phyloP scores from a whole-genome alignment of 257 asterid genomes.

The Solanum infundibuliforme region DNA sequence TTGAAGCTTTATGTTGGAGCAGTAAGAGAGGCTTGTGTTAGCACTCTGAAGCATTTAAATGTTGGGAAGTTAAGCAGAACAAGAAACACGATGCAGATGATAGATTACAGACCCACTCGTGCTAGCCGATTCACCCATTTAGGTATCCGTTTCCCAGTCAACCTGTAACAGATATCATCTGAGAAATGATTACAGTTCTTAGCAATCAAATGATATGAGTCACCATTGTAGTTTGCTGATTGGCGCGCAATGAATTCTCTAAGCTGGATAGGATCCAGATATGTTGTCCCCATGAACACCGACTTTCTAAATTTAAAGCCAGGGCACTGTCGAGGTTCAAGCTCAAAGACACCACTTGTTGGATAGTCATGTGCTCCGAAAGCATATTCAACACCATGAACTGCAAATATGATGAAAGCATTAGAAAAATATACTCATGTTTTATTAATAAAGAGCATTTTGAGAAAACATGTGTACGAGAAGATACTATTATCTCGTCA shows the following conservation, averaged over 20 bases:
- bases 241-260: slow-evolving; percentile 64
- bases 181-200: slow-evolving; percentile 93
- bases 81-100: neutral
- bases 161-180: slow-evolving; percentile 60
- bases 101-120: slow-evolving; percentile 38
- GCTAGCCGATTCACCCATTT: slow-evolving; percentile 93
- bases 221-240: slow-evolving; percentile 49
- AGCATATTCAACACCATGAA: slow-evolving; percentile 73
- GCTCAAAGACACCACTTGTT: slow-evolving; percentile 74
- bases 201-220: slow-evolving; percentile 58
- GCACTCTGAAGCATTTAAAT: neutral
- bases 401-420: slow-evolving; percentile 27
- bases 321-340: slow-evolving; percentile 79
- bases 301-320: slow-evolving; percentile 77
- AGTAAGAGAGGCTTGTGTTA: neutral
- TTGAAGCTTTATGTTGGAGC: neutral
- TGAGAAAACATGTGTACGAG: neutral
- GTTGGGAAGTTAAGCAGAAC: neutral
- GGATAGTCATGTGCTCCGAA: slow-evolving; percentile 79
- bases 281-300: slow-evolving; percentile 57
- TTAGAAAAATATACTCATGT: neutral
- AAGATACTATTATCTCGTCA: neutral
- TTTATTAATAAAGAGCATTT: neutral
- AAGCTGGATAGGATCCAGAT: slow-evolving; percentile 46
- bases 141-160: slow-evolving; percentile 66